Conservation (phyloP, 2,329 filamentous ascomycete genomes). For the Colletotrichum acutatum region DNA sequence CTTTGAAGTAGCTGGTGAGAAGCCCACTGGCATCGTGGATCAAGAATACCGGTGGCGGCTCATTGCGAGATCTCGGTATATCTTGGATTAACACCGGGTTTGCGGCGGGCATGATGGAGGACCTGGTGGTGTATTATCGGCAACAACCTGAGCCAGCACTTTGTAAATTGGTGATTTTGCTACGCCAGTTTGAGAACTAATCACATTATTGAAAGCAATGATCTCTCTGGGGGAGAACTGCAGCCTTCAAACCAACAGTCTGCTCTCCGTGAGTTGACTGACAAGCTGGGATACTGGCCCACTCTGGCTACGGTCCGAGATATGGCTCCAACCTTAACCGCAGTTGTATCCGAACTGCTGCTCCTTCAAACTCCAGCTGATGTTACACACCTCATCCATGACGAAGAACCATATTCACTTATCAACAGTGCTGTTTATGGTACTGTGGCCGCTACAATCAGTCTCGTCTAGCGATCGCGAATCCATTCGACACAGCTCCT, state of each 20-base stretch:
- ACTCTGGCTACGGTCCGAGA: background rate
- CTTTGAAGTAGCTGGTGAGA: conserved; percentile 27
- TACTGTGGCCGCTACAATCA: background rate
- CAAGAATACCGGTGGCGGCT: conserved; percentile 15
- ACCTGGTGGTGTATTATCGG: background rate
- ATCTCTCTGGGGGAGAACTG: background rate
- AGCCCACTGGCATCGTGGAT: conserved; percentile 28
- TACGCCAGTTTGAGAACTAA: background rate
- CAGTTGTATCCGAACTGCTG: background rate
- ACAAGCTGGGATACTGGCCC: background rate
- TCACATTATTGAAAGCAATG: background rate
- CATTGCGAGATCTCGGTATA: conserved; percentile 10
- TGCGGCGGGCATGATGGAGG: conserved; percentile 5
- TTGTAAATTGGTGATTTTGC: background rate
- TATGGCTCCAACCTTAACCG: background rate
- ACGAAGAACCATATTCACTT: background rate
- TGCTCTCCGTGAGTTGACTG: background rate
- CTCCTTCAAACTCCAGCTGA: background rate
- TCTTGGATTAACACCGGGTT: conserved; percentile 29
- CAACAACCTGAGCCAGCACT: background rate
- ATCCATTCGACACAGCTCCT: background rate
- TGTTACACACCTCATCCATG: background rate
- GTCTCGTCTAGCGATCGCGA: background rate
- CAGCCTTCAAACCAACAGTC: background rate
- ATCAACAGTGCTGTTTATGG: background rate